Base-by-base conservation (phyloP, 306 rosid genomes). In the Crotalaria pallida region DNA sequence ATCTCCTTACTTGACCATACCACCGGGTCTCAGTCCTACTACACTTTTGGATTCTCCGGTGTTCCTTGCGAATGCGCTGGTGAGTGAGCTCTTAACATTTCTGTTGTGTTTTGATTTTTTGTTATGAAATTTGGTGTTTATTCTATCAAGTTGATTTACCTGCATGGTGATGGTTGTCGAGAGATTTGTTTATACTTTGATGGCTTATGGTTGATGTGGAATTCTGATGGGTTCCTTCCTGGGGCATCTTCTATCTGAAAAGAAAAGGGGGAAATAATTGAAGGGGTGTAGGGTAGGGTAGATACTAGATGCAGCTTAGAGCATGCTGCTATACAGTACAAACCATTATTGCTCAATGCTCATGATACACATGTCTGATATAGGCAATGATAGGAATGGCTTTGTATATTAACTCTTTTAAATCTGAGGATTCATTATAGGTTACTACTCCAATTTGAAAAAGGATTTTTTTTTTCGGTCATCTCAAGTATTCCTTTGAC, bases 1-100 rank as follows among this genome's bases (percentile, higher is more conserved):
- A 59, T 90, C 98, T 74, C 84, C 98, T 79, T 88, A 87, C 83
- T 74, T 90, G 60, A 87, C 96, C 29, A 85, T 93, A 69, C 96
- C 98, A 0, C 94, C 97, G 58, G 98, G 98, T 77, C 92, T 93
- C 67, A 93, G 98, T 85, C 98, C 98, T 36, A 90, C 97, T 63
- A 85, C 96, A 44, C 87, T 93, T 76, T 83, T 93, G 21, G 98
- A 93, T 65, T 93, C 98, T 56, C 97, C 98, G 0, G 97, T 90
- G 43, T 90, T 93, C 84, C 97, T 90, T 74, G 86, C 94, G 0
- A 93, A 87, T 88, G 84, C 94, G 6, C 81, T 89, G 88, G 98
- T 92, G 73, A 81, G 98, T 92, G 73, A 81, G 90, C 27, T 31
- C 65, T 56, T 50, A 50, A 4, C 61, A 22, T 43, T 57, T 66